Conservation (phyloP, 2,329 filamentous ascomycete genomes). For the Claviceps capensis region DNA sequence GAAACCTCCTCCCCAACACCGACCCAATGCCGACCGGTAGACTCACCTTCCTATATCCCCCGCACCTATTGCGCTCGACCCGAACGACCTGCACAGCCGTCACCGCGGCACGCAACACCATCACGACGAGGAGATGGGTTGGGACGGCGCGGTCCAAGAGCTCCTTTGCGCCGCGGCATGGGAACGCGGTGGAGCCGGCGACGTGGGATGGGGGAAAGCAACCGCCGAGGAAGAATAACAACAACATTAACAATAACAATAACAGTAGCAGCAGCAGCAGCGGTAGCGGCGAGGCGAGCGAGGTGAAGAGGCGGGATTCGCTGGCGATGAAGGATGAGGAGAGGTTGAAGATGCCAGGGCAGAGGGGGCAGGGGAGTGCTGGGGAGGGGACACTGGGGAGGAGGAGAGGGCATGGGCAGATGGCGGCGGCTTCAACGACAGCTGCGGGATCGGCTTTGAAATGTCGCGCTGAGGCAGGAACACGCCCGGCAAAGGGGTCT, state of each 20-base stretch:
- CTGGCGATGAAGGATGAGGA: background rate
- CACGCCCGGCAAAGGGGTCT: too few species aligned
- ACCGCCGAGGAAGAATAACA: background rate
- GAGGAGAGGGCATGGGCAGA: background rate
- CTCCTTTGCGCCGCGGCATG: conserved; percentile 41
- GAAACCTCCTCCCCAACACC: too few species aligned
- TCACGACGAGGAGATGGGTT: conserved; percentile 12
- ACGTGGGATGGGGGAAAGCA: conserved; percentile 11
- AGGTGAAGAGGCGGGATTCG: background rate
- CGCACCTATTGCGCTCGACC: conserved; percentile 39
- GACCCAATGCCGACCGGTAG: conserved; percentile 26
- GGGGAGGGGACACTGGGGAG: background rate
- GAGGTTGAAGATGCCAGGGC: background rate
- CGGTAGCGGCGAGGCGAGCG: background rate
- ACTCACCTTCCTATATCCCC: conserved; percentile 54
- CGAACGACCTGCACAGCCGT: conserved; percentile 14
- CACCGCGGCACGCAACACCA: background rate
- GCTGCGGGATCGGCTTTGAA: too few species aligned
- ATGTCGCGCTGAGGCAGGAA: too few species aligned
- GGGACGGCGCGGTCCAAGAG: conserved; percentile 25
- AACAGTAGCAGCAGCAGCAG: background rate
- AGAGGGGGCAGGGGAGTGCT: background rate
- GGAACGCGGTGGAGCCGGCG: conserved; percentile 45
- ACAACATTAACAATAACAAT: too few species aligned
- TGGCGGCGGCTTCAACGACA: background rate